phyloP scores from a whole-genome alignment of 139 green algal genomes.

The Eudorina sp. region DNA sequence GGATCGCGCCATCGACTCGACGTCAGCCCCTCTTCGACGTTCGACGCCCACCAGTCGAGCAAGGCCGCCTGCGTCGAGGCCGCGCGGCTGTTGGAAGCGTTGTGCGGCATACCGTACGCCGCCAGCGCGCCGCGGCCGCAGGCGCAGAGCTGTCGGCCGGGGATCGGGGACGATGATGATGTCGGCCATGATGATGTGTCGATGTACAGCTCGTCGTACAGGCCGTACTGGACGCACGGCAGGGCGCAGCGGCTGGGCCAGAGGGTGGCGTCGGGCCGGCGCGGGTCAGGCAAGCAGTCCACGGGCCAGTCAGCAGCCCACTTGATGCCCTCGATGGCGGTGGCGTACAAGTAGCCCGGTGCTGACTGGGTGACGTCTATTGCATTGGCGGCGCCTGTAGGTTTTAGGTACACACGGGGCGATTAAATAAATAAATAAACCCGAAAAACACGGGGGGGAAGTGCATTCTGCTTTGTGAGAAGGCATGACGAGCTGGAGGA shows the following conservation, averaged over 20 bases:
- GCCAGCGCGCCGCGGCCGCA: background rate
- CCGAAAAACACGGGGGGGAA: too few relatives aligned
- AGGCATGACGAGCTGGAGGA: too few relatives aligned
- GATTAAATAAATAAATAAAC: too few relatives aligned
- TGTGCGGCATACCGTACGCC: background rate
- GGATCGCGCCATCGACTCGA: background rate
- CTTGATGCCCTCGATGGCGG: background rate
- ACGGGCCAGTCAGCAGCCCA: background rate
- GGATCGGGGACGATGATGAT: too few relatives aligned
- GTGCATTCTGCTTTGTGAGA: too few relatives aligned
- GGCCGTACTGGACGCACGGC: constrained; percentile 24
- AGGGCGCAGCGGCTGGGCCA: constrained; percentile 11
- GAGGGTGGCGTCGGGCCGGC: background rate
- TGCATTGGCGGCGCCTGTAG: background rate
- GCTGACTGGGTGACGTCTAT: background rate
- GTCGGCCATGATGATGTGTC: background rate
- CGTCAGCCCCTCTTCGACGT: background rate
- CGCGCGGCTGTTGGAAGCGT: too few relatives aligned
- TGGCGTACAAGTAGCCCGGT: background rate
- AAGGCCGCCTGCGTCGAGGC: background rate
- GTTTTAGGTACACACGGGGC: background rate
- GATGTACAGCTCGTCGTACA: constrained; percentile 23
- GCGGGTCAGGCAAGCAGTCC: background rate
- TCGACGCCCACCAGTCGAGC: background rate
- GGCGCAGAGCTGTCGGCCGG: background rate